These are phyloP conservation scores for Mortierella polycephala DNA, from an alignment of 371 early-diverging fungal genomes.

Conservation along the genomic window DNA sequence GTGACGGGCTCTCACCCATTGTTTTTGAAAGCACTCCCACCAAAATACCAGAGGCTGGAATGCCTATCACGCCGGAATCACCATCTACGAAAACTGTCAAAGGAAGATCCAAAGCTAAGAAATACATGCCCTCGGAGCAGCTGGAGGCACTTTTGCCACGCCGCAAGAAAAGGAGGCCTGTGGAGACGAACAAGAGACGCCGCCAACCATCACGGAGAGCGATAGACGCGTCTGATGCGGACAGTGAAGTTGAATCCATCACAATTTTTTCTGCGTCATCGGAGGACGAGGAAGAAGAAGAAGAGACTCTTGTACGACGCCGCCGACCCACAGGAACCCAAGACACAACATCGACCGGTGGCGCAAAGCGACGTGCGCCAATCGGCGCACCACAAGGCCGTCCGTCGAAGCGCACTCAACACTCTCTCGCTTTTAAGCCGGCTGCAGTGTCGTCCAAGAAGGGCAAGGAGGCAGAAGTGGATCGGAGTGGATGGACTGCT, in stretches of 20 bases:
- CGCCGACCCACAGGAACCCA: background rate
- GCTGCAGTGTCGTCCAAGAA: background rate
- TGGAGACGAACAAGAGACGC: background rate
- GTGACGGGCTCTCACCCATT: slow-evolving; percentile 18
- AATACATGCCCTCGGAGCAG: slow-evolving; percentile 21
- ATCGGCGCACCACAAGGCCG: background rate
- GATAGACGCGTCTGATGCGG: slow-evolving; percentile 4
- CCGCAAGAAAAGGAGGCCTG: background rate
- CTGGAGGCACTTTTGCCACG: slow-evolving; percentile 33
- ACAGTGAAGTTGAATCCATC: background rate
- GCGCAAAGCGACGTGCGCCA: slow-evolving; percentile 9
- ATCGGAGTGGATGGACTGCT: slow-evolving; percentile 25
- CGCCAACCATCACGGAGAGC: too few relatives aligned
- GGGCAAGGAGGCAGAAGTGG: slow-evolving; percentile 7
- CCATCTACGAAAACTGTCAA: background rate
- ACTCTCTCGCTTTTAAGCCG: background rate
- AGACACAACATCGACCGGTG: background rate
- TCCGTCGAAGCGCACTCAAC: background rate
- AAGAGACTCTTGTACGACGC: slow-evolving; percentile 3
- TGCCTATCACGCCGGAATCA: slow-evolving; percentile 20
- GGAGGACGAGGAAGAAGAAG: slow-evolving; percentile 4
- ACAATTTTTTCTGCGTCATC: background rate
- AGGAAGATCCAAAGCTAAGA: slow-evolving; percentile 2
- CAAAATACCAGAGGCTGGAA: slow-evolving; percentile 43
- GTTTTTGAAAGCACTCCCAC: slow-evolving; percentile 14